phyloP scores from a whole-genome alignment of 768 basidiomycete genomes.

The Fistulinella prunicolor region DNA sequence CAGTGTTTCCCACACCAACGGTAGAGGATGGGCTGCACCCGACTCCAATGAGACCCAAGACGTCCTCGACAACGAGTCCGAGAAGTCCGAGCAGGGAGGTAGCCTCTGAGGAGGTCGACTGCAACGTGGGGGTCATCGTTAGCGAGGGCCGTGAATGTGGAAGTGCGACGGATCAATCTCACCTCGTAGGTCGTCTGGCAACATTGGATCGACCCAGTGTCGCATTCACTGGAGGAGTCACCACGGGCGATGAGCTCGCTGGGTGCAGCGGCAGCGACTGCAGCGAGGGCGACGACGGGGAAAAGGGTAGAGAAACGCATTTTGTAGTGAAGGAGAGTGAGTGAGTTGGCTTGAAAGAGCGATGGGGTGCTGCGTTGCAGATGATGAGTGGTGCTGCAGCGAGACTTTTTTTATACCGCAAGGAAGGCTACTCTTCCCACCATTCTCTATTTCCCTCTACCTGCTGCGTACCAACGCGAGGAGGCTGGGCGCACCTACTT shows the following conservation, averaged over 20 bases:
- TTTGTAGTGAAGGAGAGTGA: too few relatives aligned
- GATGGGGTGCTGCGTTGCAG: too few relatives aligned
- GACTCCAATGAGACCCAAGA: background rate
- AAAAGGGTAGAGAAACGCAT: constrained; percentile 10
- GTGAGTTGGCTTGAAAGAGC: too few relatives aligned
- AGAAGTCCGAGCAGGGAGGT: background rate
- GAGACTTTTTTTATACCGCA: too few relatives aligned
- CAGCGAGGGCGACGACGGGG: constrained; percentile 4
- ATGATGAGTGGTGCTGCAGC: too few relatives aligned
- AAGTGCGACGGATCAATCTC: background rate
- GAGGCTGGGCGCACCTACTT: too few relatives aligned
- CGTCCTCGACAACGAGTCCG: background rate
- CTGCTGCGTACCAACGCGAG: too few relatives aligned
- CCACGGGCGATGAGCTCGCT: background rate
- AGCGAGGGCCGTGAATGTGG: background rate
- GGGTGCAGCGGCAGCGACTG: constrained; percentile 1
- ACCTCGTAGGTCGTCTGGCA: background rate
- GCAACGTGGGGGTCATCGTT: background rate
- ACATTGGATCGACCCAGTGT: background rate
- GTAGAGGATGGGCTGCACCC: background rate
- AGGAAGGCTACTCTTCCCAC: too few relatives aligned
- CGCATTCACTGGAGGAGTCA: background rate
- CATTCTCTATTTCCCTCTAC: too few relatives aligned
- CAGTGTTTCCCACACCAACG: background rate
- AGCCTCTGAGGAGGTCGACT: background rate